These are phyloP conservation scores for Kodamaea kakaduensis DNA, from an alignment of 805 yeast species.

Conservation along the genomic window DNA sequence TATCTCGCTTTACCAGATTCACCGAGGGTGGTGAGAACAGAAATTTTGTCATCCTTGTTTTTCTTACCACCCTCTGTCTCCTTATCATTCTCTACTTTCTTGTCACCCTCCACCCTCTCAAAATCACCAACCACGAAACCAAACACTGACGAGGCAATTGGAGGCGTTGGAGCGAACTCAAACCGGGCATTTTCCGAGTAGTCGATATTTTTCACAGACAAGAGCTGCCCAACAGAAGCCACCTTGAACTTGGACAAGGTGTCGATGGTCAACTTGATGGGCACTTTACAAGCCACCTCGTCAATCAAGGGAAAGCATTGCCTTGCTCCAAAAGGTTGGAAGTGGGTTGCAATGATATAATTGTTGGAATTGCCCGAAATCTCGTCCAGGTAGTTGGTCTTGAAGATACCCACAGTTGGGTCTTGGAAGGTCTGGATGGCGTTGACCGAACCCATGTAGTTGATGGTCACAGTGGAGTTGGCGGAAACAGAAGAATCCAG, in stretches of 20 bases:
- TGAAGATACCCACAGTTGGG: constrained; percentile 61
- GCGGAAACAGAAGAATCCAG: constrained; percentile 13
- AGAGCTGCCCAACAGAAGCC: constrained; percentile 45
- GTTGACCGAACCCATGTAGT: constrained; percentile 50
- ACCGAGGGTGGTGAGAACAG: constrained; percentile 55
- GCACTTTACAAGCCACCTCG: constrained; percentile 53
- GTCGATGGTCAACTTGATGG: constrained; percentile 47
- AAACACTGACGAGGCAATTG: constrained; percentile 60
- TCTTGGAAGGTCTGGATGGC: constrained; percentile 51
- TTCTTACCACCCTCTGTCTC: constrained; percentile 1
- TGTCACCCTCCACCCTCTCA: constrained; percentile 44
- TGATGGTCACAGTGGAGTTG: constrained; percentile 20
- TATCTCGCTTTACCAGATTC: constrained; percentile 44
- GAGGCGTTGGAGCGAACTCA: constrained; percentile 50
- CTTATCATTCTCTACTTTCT: constrained; percentile 13
- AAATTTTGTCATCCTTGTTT: constrained; percentile 20
- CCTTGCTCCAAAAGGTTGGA: constrained; percentile 65
- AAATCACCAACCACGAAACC: constrained; percentile 69
- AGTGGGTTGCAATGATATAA: constrained; percentile 62
- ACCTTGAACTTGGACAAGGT: constrained; percentile 46
- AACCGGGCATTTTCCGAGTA: constrained; percentile 28
- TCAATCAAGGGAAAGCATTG: constrained; percentile 66
- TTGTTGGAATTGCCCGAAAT: constrained; percentile 47
- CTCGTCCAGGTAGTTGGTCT: constrained; percentile 57
- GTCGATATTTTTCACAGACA: constrained; percentile 14